Evolutionary conservation across 1,139 yeast species (phyloP).

Genomic region (Meyerozyma smithsonii): DNA sequence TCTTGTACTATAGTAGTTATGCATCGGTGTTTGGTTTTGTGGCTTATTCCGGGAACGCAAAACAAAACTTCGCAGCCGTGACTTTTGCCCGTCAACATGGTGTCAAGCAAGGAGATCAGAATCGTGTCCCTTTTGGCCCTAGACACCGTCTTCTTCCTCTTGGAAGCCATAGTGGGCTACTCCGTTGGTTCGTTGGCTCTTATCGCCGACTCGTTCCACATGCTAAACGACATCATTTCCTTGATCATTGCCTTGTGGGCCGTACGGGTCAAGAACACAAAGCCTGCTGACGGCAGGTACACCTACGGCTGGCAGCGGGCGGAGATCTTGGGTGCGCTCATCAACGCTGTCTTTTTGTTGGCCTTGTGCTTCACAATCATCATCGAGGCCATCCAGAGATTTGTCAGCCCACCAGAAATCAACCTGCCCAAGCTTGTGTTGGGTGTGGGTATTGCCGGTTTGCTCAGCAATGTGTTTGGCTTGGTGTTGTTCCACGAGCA

Average conservation of each 20-base stretch:
- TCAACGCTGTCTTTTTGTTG: conserved; percentile 86
- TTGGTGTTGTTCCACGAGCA: conserved; percentile 87
- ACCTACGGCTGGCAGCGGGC: conserved; percentile 98
- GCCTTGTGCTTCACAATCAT: conserved; percentile 91
- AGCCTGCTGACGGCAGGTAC: conserved; percentile 80
- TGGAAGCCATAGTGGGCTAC: conserved; percentile 83
- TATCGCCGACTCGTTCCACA: conserved; percentile 95
- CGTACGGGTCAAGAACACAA: conserved; percentile 77
- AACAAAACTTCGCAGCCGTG: not conserved
- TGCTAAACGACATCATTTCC: conserved; percentile 92
- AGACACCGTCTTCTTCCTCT: conserved; percentile 78
- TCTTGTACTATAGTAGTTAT: conserved; percentile 2
- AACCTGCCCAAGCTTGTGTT: conserved; percentile 76
- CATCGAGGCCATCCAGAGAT: conserved; percentile 88
- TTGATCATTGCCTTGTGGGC: conserved; percentile 94
- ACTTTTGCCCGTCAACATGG: not conserved
- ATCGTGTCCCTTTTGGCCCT: conserved; percentile 67
- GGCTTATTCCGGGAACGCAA: not conserved
- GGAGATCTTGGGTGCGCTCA: conserved; percentile 87
- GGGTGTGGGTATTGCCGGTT: conserved; percentile 78
- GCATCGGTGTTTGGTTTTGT: conserved; percentile 1
- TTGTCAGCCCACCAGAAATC: conserved; percentile 75
- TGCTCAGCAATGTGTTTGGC: conserved; percentile 78
- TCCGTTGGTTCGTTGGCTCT: conserved; percentile 88
- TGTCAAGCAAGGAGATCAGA: conserved; percentile 59